Evolutionary conservation across 1,284 basidiomycete genomes (phyloP).

Genomic region (Agroathelia rolfsii): DNA sequence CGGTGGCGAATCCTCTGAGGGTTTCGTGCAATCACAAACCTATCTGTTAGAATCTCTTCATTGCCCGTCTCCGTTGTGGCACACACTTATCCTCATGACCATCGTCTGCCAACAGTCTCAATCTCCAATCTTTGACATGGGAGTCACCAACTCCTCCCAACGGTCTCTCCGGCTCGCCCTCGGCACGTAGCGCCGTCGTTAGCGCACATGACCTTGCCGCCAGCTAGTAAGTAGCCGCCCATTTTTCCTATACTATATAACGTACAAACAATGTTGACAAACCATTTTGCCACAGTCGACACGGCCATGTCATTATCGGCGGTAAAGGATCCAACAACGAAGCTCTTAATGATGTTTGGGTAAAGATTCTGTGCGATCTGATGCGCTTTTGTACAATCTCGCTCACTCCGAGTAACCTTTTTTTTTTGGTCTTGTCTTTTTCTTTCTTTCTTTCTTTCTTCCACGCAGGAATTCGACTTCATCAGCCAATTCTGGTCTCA

Average conservation of each 20-base stretch:
- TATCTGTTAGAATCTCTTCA: slow-evolving; percentile 43
- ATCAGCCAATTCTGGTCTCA: slow-evolving; percentile 63
- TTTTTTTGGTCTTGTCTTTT: not conserved
- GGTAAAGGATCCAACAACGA: slow-evolving; percentile 43
- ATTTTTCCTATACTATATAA: slow-evolving; percentile 10
- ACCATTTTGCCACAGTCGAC: slow-evolving; percentile 38
- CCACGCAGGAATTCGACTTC: slow-evolving; percentile 60
- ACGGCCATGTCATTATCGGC: slow-evolving; percentile 61
- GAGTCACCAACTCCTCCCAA: slow-evolving; percentile 39
- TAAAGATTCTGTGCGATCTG: too few species aligned
- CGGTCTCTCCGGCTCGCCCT: slow-evolving; percentile 36
- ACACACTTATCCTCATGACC: slow-evolving; percentile 9
- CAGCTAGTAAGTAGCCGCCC: slow-evolving; percentile 51
- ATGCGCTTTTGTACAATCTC: too few species aligned
- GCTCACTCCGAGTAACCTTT: too few species aligned
- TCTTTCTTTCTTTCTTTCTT: slow-evolving; percentile 6
- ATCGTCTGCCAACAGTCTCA: slow-evolving; percentile 30
- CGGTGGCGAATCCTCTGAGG: slow-evolving; percentile 60
- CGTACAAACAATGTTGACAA: slow-evolving; percentile 1
- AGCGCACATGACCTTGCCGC: slow-evolving; percentile 61
- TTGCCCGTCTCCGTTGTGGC: slow-evolving; percentile 1
- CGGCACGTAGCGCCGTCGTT: slow-evolving; percentile 53
- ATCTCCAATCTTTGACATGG: slow-evolving; percentile 54
- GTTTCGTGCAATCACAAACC: slow-evolving; percentile 52
- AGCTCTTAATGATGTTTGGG: slow-evolving; percentile 63